Percentiles rank a stretch among this genome's conserved stretches.
Conservation (phyloP, 1,284 basidiomycete species). For the Microstroma glucosiphilum region DNA sequence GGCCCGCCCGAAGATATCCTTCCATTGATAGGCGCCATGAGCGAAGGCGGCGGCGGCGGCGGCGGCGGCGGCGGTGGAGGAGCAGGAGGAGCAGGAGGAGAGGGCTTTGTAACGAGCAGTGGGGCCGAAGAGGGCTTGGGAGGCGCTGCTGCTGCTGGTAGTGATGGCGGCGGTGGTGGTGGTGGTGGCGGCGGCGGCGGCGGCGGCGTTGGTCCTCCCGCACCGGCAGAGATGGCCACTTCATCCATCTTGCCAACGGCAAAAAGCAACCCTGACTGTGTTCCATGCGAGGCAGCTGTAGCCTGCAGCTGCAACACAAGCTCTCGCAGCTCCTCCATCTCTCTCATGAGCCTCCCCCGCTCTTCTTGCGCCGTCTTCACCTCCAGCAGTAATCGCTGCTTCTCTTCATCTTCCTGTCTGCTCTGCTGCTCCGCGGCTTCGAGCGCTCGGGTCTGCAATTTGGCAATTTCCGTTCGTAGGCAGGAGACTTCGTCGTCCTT, state of each 20-base stretch:
- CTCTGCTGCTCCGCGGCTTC: slow-evolving; percentile 17
- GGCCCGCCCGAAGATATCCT: slow-evolving; percentile 19
- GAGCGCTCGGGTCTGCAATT: slow-evolving; percentile 32
- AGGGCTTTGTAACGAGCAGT: too few species aligned
- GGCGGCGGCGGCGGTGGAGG: slow-evolving; percentile 38
- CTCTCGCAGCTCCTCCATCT: slow-evolving; percentile 19
- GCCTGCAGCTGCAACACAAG: slow-evolving; percentile 30
- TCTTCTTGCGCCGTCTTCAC: slow-evolving; percentile 1
- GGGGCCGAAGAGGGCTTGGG: not conserved
- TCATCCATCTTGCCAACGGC: too few species aligned
- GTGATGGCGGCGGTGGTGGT: slow-evolving; percentile 51
- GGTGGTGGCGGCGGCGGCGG: slow-evolving; percentile 19
- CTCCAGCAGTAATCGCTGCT: not conserved
- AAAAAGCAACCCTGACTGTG: too few species aligned
- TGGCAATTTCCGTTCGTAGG: slow-evolving; percentile 32
- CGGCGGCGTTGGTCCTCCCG: slow-evolving; percentile 12
- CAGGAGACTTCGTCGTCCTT: slow-evolving; percentile 63
- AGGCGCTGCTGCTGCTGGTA: slow-evolving; percentile 21
- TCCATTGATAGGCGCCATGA: not conserved
- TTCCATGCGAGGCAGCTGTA: too few species aligned
- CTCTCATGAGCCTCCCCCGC: slow-evolving; percentile 20
- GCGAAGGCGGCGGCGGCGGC: slow-evolving; percentile 48
- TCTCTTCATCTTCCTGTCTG: slow-evolving; percentile 15
- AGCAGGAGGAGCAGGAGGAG: slow-evolving; percentile 3
- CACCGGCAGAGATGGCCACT: slow-evolving; percentile 14